A percentile compares a stretch with the other conserved stretches of the same genome.
phyloP scores from a whole-genome alignment of 2,329 filamentous ascomycete genomes.

The Alternaria sp. region DNA sequence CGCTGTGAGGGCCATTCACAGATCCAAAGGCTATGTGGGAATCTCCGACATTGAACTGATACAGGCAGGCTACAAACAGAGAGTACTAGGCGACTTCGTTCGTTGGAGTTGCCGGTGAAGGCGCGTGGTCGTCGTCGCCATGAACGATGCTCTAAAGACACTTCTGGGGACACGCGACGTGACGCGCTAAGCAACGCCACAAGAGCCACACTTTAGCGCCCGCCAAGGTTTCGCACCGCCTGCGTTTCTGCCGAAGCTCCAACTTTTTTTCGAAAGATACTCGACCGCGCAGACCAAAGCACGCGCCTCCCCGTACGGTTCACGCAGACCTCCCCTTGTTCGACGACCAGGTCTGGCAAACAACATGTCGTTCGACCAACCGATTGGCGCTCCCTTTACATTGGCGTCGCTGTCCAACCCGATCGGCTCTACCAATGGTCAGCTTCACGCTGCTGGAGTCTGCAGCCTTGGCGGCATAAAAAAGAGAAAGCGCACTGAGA shows the following conservation, averaged over 20 bases:
- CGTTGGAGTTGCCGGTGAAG: conserved; percentile 10
- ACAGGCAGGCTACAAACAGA: background rate
- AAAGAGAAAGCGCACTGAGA: conserved; percentile 69
- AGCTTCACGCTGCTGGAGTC: conserved; percentile 57
- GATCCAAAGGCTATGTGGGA: conserved; percentile 24
- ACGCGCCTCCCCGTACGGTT: conserved; percentile 31
- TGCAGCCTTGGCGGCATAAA: conserved; percentile 63
- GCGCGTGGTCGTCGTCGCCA: conserved; percentile 7
- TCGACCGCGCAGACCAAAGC: conserved; percentile 20
- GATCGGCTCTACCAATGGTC: conserved; percentile 52
- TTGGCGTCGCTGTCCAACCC: conserved; percentile 57
- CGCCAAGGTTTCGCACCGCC: conserved; percentile 32
- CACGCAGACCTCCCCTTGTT: conserved; percentile 31
- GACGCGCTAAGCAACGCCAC: conserved; percentile 23
- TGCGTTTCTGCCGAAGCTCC: conserved; percentile 31
- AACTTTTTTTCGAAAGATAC: conserved; percentile 36
- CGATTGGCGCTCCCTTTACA: conserved; percentile 52
- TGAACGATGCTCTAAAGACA: conserved; percentile 14
- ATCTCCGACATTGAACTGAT: conserved; percentile 17
- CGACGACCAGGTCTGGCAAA: conserved; percentile 37
- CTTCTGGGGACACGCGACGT: conserved; percentile 18
- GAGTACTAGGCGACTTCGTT: background rate
- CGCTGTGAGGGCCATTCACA: conserved; percentile 50
- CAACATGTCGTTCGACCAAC: conserved; percentile 48
- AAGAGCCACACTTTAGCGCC: conserved; percentile 19